Evolutionary conservation across 805 yeast genomes (phyloP).

Genomic region (Osmozyma mogii): DNA sequence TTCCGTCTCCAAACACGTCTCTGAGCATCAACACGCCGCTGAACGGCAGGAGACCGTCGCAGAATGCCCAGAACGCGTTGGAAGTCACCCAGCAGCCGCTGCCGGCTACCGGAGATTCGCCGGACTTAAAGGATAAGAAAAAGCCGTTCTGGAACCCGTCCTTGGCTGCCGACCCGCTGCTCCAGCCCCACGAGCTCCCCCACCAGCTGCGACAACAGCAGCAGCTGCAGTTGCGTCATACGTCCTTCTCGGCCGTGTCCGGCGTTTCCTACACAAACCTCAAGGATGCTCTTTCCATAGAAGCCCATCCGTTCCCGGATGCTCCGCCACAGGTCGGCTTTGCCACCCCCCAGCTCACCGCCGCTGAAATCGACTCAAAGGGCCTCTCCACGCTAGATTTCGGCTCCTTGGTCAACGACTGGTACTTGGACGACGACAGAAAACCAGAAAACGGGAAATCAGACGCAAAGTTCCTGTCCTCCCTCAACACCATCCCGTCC

Average conservation of each 20-base stretch:
- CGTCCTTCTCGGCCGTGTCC: constrained; percentile 59
- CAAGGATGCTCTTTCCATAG: constrained; percentile 34
- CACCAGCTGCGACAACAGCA: constrained; percentile 2
- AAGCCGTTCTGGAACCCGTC: neutral
- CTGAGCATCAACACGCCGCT: constrained; percentile 20
- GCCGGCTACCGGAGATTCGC: constrained; percentile 16
- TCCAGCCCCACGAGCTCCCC: neutral
- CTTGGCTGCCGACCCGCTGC: neutral
- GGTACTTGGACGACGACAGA: no score
- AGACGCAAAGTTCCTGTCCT: neutral
- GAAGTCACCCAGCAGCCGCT: constrained; percentile 16
- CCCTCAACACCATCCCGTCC: constrained; percentile 10
- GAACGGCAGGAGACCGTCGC: constrained; percentile 5
- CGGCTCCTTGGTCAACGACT: constrained; percentile 21
- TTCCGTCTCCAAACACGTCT: constrained; percentile 21
- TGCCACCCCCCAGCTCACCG: constrained; percentile 69
- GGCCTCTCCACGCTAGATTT: constrained; percentile 29
- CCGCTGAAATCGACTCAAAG: constrained; percentile 33
- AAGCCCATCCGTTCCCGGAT: constrained; percentile 30
- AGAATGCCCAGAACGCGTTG: constrained; percentile 4
- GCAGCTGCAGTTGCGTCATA: constrained; percentile 30
- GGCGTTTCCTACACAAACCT: constrained; percentile 51
- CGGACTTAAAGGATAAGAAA: constrained; percentile 9
- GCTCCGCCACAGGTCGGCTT: constrained; percentile 70
- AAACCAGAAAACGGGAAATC: neutral